Percentiles rank a stretch among this genome's conserved stretches.
Evolutionary conservation across 768 basidiomycete genomes (phyloP).

Genomic region (Leccinum aurantiacum): DNA sequence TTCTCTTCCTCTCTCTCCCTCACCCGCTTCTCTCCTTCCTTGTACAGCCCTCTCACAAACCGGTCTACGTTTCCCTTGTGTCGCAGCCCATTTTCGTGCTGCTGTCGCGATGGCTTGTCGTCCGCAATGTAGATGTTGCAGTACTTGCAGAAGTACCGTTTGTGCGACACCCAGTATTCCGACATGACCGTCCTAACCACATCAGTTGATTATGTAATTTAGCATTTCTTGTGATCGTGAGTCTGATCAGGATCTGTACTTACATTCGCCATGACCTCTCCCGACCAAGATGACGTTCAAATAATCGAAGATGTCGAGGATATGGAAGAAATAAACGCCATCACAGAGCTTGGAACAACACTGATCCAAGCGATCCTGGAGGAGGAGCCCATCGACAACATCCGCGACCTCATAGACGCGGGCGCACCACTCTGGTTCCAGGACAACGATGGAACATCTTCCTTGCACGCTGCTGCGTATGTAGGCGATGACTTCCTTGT

Average conservation of each 20-base stretch:
- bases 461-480: constrained; percentile 86
- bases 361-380: constrained; percentile 61
- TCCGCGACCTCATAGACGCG: constrained; percentile 53
- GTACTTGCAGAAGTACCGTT: constrained; percentile 95
- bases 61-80: constrained; percentile 95
- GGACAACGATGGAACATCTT: constrained; percentile 77
- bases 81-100: constrained; percentile 90
- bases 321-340: constrained; percentile 41
- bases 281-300: constrained; percentile 11
- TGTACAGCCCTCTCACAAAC: constrained; percentile 91
- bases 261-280: background rate
- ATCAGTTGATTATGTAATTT: constrained; percentile 18
- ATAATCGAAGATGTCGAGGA: constrained; percentile 29
- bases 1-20: constrained; percentile 84
- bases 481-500: constrained; percentile 64
- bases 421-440: constrained; percentile 92
- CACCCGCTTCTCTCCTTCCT: constrained; percentile 85
- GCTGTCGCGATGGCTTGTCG: constrained; percentile 86
- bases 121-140: constrained; percentile 97
- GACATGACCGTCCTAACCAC: constrained; percentile 51
- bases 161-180: constrained; percentile 92
- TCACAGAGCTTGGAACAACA: constrained; percentile 55
- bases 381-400: constrained; percentile 40
- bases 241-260: background rate
- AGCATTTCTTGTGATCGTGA: background rate